Base-by-base conservation (phyloP, 1,139 yeast genomes). In the Wickerhamiella infanticola region DNA sequence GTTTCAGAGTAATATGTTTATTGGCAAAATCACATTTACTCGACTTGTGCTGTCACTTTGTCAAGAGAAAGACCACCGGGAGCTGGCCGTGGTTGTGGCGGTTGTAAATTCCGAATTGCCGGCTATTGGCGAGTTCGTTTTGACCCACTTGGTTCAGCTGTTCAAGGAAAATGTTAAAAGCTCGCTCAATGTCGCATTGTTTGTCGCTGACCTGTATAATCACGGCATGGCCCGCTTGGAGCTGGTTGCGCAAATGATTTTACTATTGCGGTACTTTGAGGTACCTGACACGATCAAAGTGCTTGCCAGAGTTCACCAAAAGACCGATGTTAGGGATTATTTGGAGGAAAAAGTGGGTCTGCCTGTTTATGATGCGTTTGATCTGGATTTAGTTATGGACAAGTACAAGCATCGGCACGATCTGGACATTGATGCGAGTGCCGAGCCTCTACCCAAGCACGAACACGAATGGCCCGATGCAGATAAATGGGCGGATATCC, bases 101-200 rank as follows among this genome's bases (percentile, higher is more conserved):
- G 68, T 81, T 1, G 49, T 85, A 23, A 81, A 83, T 60, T 71
- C 81, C 5, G 77, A 80, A 55, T 59, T 83, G 4, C 93, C 94
- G 0, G 73, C 73, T 39, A 64, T 85, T 25, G 95, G 95, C 1
- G 72, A 72, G 48, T 5, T 13, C 2, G 35, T 45, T 3, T 11
- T 41, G 2, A 23, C 26, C 24, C 36, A 42, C 4, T 11, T 45
- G 4, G 9, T 38, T 9, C 18, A 31, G 8, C 29, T 25, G 2
- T 25, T 38, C 33, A 24, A 25, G 13, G 23, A 3, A 3, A 24
- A 31, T 9, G 24, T 13, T 5, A 26, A n/a, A 11, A 24, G 31
- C 3, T 29, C 33, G 7, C 18, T 9, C 5, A 5, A 4, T 4
- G 23, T 26, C 4, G 40, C 40, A 23, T 5, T 63, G 3, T 76